Evolutionary conservation across 495 filamentous ascomycete species (phyloP).

Genomic region (Rhypophila decipiens): DNA sequence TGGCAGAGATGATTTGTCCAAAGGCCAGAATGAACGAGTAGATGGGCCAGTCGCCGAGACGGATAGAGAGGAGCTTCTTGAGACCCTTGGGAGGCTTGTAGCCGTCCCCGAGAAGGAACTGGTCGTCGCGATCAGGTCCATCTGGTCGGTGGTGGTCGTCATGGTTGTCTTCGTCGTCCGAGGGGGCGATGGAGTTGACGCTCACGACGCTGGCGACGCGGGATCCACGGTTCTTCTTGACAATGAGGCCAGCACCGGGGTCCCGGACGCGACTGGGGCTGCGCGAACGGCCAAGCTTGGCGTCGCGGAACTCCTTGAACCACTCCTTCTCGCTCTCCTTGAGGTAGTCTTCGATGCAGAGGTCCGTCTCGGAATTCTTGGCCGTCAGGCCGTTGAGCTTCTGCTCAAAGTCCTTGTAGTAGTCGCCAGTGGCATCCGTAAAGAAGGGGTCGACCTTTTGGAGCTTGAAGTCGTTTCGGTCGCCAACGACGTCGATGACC

Average conservation of each 20-base stretch:
- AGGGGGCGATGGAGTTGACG: slow-evolving; percentile 25
- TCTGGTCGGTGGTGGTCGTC: slow-evolving; percentile 4
- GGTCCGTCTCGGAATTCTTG: slow-evolving; percentile 49
- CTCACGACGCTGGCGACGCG: slow-evolving; percentile 13
- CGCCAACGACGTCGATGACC: slow-evolving; percentile 19
- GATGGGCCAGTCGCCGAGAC: slow-evolving; percentile 55
- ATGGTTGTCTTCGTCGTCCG: slow-evolving; percentile 16
- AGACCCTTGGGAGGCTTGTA: slow-evolving; percentile 61
- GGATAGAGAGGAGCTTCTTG: slow-evolving; percentile 35
- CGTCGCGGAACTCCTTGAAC: slow-evolving; percentile 44
- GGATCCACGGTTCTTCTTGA: slow-evolving; percentile 17
- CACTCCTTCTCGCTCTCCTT: slow-evolving; percentile 57
- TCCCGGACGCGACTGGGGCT: slow-evolving; percentile 13
- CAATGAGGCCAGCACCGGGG: slow-evolving; percentile 8
- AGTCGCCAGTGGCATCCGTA: slow-evolving; percentile 54
- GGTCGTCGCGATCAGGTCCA: slow-evolving; percentile 18
- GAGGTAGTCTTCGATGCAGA: slow-evolving; percentile 60
- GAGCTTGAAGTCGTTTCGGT: slow-evolving; percentile 36
- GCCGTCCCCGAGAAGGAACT: slow-evolving; percentile 59
- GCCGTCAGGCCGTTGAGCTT: slow-evolving; percentile 44
- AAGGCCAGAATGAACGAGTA: slow-evolving; percentile 65
- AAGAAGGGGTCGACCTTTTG: slow-evolving; percentile 63
- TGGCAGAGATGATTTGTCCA: slow-evolving; percentile 61
- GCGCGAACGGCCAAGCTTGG: slow-evolving; percentile 17
- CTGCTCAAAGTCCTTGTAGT: slow-evolving; percentile 49